Evolutionary conservation across 2,329 filamentous ascomycete species (phyloP).

Genomic region (Alternaria ventricosa): DNA sequence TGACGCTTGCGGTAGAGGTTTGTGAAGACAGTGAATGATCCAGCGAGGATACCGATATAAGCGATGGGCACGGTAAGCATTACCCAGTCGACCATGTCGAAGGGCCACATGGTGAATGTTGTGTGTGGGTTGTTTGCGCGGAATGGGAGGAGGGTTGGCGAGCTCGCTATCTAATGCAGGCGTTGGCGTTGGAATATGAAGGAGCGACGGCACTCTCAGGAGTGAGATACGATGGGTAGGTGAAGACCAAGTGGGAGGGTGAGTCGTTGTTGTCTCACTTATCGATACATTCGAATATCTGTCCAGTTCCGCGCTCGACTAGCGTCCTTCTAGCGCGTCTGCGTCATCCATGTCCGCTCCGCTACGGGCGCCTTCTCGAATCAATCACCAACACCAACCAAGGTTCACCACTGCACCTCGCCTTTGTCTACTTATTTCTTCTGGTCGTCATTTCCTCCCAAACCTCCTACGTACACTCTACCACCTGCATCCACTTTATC

Average conservation of each 20-base stretch:
- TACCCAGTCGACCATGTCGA: constrained; percentile 73
- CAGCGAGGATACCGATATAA: constrained; percentile 86
- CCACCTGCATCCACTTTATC: neutral
- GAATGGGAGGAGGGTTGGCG: neutral
- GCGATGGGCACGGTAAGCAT: constrained; percentile 85
- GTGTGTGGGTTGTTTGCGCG: constrained; percentile 7
- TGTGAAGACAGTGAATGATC: constrained; percentile 90
- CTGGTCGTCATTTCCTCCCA: neutral
- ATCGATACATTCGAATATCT: constrained; percentile 30
- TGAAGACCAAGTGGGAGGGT: constrained; percentile 8
- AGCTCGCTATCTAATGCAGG: neutral
- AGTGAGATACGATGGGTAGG: constrained; percentile 1
- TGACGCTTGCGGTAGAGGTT: constrained; percentile 92
- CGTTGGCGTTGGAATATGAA: constrained; percentile 7
- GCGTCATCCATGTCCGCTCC: constrained; percentile 6
- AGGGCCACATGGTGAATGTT: constrained; percentile 41
- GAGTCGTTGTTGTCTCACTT: constrained; percentile 12
- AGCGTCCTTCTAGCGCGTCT: constrained; percentile 11
- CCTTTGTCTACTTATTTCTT: neutral
- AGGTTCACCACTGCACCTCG: constrained; percentile 18
- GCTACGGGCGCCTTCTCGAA: neutral
- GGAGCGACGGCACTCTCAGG: constrained; percentile 23
- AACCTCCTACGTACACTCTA: neutral
- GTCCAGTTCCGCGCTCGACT: constrained; percentile 28
- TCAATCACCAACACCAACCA: constrained; percentile 19